Evolutionary conservation across 2,329 filamentous ascomycete genomes (phyloP), one percentile per base, ranked within the genome.

Genomic region (Fusarium torulosum): DNA sequence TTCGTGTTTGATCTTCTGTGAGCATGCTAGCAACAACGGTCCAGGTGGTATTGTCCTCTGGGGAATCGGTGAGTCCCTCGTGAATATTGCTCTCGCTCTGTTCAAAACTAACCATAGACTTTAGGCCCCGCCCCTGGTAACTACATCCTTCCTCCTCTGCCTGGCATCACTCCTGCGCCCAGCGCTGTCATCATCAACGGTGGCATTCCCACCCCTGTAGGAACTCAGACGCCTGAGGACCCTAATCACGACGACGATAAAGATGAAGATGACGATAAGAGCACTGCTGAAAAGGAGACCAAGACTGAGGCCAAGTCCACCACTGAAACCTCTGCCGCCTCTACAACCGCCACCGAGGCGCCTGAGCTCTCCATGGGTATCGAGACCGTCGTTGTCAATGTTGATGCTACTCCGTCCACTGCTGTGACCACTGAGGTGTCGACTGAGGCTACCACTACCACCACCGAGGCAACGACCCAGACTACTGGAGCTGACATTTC

Each of bases 201-300:
- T 21, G 47, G 53, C 20, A 21, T 57, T 6, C 53, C 53, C 14
- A 53, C 47, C 5, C 47, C 53, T 4, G 29, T 57, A 2, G 47
- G 47, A 31, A 57, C 53, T 20, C 53, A 57, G 23, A 44, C 38
- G 10, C 47, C 53, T 1, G 15, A 57, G 7, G 38, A 43, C 10
- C 44, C 45, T 4, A 17, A 53, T 9, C 27, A 43, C 4, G 11
- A 21, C 8, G 38, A 56, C 7, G 50, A 53, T 4, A 37, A 57
- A 9, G 45, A 55, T 1, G 42, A 54, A 1, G 42, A 55, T 0
- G 45, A 49, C 7, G 43, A 52, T 3, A 23, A 56, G 6, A 53
- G 47, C n/a, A 54, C 53, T 37, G 53, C 38, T 11, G 47, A 57
- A 11, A 27, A 44, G 7, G 53, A 57, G 15, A 53, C 53, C 19